These are phyloP conservation scores for Zasmidium cellare DNA, from an alignment of 2,329 filamentous ascomycete species.

Conservation along the genomic window DNA sequence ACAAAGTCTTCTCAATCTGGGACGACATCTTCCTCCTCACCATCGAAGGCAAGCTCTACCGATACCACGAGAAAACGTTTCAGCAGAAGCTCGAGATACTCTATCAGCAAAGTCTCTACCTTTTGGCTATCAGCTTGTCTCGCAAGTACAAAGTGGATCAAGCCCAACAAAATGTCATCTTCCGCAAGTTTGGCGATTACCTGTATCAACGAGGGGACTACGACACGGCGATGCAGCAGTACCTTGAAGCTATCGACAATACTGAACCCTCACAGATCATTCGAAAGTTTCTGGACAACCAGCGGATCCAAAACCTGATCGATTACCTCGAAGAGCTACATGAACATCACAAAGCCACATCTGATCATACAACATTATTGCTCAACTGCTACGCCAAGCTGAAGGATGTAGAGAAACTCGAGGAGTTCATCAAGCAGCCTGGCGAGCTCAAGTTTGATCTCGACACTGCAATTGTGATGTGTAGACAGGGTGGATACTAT, in stretches of 20 bases:
- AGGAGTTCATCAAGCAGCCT: conserved; percentile 94
- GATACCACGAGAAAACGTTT: conserved; percentile 87
- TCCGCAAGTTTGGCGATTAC: conserved; percentile 89
- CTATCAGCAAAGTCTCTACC: conserved; percentile 90
- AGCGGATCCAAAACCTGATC: conserved; percentile 95
- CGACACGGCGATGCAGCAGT: conserved; percentile 98
- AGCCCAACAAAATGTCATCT: conserved; percentile 85
- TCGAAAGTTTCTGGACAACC: conserved; percentile 94
- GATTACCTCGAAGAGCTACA: conserved; percentile 96
- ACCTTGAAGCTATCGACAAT: conserved; percentile 91
- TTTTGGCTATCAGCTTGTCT: conserved; percentile 86
- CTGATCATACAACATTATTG: conserved; percentile 90
- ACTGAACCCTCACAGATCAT: conserved; percentile 97
- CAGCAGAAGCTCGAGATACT: conserved; percentile 90
- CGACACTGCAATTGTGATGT: conserved; percentile 97
- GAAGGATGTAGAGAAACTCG: conserved; percentile 94
- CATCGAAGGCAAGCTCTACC: conserved; percentile 85
- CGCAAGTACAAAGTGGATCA: conserved; percentile 81
- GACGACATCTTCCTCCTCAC: conserved; percentile 88
- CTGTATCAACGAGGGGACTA: conserved; percentile 94
- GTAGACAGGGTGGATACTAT: conserved; percentile 92
- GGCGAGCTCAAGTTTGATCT: conserved; percentile 94
- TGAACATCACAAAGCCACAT: conserved; percentile 87
- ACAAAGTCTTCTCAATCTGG: conserved; percentile 82
- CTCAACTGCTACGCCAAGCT: conserved; percentile 97